These are phyloP conservation scores for Trichoderma sp. DNA, from an alignment of 2,329 filamentous ascomycete species.

Conservation along the genomic window DNA sequence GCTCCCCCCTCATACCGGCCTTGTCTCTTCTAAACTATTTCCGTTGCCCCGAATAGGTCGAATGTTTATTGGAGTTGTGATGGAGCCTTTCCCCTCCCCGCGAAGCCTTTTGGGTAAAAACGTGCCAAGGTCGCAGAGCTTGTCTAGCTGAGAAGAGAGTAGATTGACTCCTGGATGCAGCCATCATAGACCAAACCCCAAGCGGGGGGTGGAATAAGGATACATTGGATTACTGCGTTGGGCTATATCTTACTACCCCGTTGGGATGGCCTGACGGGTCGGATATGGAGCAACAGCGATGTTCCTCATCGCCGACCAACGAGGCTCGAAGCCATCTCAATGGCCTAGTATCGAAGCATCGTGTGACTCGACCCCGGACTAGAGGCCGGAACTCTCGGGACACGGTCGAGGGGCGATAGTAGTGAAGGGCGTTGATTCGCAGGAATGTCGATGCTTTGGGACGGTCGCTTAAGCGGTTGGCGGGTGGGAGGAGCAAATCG, in stretches of 20 bases:
- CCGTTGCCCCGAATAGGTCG: constrained; percentile 10
- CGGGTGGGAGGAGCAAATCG: background rate
- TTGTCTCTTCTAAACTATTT: constrained; percentile 11
- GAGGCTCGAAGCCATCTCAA: background rate
- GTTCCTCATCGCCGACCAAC: constrained; percentile 10
- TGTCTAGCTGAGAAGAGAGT: constrained; percentile 4
- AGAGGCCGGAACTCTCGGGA: constrained; percentile 24
- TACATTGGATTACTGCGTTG: constrained; percentile 1
- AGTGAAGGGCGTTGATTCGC: constrained; percentile 15
- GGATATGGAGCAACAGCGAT: background rate
- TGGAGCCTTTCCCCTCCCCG: constrained; percentile 7
- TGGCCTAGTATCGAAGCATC: background rate
- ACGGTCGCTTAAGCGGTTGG: background rate
- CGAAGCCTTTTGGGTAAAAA: constrained; percentile 4
- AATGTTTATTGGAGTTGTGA: background rate
- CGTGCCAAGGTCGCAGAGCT: background rate
- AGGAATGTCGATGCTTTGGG: background rate
- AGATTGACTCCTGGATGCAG: background rate
- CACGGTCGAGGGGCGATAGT: constrained; percentile 24
- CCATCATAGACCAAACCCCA: constrained; percentile 7
- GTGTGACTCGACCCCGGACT: constrained; percentile 7
- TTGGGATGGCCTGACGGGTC: background rate
- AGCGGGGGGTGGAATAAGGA: background rate
- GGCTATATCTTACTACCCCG: background rate
- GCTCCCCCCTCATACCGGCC: constrained; percentile 6